phyloP scores from a whole-genome alignment of 306 rosid genomes.

The Quercus mongolica region DNA sequence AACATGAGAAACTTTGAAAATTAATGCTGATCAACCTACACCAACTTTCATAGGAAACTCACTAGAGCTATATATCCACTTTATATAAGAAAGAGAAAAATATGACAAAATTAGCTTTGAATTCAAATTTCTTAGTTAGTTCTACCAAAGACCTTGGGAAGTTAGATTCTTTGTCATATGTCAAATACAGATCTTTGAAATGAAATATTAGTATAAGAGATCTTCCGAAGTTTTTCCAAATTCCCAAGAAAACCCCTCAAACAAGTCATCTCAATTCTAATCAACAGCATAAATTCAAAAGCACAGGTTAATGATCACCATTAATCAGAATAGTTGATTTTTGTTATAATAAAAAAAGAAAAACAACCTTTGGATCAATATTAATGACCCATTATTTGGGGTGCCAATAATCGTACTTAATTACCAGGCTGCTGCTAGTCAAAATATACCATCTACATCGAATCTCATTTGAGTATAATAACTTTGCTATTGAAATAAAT shows the following conservation, averaged over 20 bases:
- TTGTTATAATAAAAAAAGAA: not conserved
- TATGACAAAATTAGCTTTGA: constrained; percentile 14
- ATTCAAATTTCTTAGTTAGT: not conserved
- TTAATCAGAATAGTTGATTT: not conserved
- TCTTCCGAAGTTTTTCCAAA: not conserved
- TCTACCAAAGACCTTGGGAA: not conserved
- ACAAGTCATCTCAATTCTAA: not conserved
- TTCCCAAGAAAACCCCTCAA: not conserved
- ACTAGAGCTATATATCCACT: not conserved
- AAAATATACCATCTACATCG: too few relatives aligned
- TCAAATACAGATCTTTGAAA: not conserved
- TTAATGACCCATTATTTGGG: not conserved
- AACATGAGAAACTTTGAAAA: constrained; percentile 31
- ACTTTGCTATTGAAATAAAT: not conserved
- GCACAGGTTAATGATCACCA: not conserved
- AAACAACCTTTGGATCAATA: not conserved
- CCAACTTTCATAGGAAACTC: constrained; percentile 34
- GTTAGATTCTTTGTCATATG: constrained; percentile 5
- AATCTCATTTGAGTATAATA: too few relatives aligned
- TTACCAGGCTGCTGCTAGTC: too few relatives aligned
- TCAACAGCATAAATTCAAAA: not conserved
- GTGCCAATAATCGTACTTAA: not conserved
- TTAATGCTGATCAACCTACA: constrained; percentile 15
- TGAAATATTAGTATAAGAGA: not conserved
- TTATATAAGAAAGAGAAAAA: not conserved